Conservation (phyloP, 202 grass and related monocot species). For the Zoysia matrella region DNA sequence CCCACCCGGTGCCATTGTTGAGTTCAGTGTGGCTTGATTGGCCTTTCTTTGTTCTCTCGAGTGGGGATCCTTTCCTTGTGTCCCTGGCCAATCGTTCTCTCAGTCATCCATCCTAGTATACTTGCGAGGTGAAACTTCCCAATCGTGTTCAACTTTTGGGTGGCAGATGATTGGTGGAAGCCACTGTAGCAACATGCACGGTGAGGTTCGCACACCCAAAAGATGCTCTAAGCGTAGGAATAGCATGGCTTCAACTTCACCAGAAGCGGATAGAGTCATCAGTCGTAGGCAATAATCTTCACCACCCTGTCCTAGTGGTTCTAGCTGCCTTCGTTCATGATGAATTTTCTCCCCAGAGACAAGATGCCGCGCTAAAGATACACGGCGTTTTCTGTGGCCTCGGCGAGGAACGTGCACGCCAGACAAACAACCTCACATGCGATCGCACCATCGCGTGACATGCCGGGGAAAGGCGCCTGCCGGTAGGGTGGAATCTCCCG, state of each 20-base stretch:
- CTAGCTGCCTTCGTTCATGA: too few relatives aligned
- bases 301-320: background rate
- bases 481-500: conserved; percentile 8
- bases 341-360: conserved; percentile 10
- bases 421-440: conserved; percentile 53
- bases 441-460: conserved; percentile 20
- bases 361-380: conserved; percentile 24
- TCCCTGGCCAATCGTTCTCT: background rate
- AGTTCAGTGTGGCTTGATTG: conserved; percentile 12
- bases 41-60: background rate
- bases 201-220: background rate
- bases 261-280: too few relatives aligned
- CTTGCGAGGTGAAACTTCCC: background rate
- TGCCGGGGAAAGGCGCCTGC: conserved; percentile 1
- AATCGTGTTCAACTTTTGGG: background rate
- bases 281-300: background rate
- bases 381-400: conserved; percentile 17
- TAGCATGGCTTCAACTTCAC: background rate
- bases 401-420: conserved; percentile 37
- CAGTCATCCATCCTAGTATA: background rate
- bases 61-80: background rate
- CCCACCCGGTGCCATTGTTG: conserved; percentile 6
- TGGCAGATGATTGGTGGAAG: background rate
- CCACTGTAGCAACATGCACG: conserved; percentile 2
- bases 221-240: background rate